Evolutionary conservation across 257 asterid genomes (phyloP).

Genomic region (Lavandula angustifolia): DNA sequence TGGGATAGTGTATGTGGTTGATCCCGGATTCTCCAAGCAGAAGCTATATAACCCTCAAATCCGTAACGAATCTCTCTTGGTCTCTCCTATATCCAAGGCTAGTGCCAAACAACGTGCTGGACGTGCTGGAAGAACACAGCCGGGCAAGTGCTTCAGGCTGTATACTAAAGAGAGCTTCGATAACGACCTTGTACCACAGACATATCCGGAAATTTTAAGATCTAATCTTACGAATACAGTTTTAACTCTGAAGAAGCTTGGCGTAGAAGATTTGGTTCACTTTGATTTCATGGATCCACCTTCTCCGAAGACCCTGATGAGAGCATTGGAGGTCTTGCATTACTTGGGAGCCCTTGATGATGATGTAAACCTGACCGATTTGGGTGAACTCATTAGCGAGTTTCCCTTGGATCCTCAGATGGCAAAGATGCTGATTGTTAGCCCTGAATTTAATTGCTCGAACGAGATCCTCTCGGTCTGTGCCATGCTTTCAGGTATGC

Average conservation of each 20-base stretch:
- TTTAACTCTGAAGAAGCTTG: conserved; percentile 85
- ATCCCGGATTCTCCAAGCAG: conserved; percentile 93
- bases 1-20: conserved; percentile 96
- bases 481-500: conserved; percentile 96
- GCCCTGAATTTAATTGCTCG: conserved; percentile 88
- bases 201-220: conserved; percentile 87
- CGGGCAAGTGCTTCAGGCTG: conserved; percentile 96
- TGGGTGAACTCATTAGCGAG: conserved; percentile 95
- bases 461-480: conserved; percentile 89
- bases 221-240: conserved; percentile 95
- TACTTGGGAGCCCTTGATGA: conserved; percentile 94
- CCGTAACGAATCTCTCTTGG: conserved; percentile 93
- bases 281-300: conserved; percentile 99
- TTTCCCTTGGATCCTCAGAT: conserved; percentile 96
- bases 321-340: conserved; percentile 93
- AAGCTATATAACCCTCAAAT: conserved; percentile 90
- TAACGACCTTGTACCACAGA: conserved; percentile 87
- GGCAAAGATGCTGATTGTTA: conserved; percentile 93
- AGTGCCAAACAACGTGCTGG: conserved; percentile 98
- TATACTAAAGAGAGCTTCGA: conserved; percentile 84
- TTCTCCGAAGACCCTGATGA: conserved; percentile 93
- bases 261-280: conserved; percentile 89
- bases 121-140: conserved; percentile 99
- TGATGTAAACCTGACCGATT: conserved; percentile 83
- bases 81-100: conserved; percentile 97